A percentile compares a stretch with the other conserved stretches of the same genome.
Evolutionary conservation across 495 filamentous ascomycete species (phyloP).

Genomic region (Xylaria grammica): DNA sequence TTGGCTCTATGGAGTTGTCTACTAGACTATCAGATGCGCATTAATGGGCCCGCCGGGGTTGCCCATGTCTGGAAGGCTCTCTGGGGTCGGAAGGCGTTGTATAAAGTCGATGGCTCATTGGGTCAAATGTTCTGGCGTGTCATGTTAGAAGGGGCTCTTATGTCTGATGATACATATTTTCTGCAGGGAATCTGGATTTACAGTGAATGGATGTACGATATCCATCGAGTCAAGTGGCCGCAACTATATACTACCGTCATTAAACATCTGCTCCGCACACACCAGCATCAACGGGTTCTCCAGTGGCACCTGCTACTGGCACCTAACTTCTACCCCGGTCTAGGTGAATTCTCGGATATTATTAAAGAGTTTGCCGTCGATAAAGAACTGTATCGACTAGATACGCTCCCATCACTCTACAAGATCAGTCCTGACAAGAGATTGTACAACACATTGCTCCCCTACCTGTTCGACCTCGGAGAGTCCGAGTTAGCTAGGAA

Average conservation of each 20-base stretch:
- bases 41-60: conserved; percentile 64
- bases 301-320: conserved; percentile 45
- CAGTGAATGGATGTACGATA: conserved; percentile 56
- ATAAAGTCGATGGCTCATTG: conserved; percentile 30
- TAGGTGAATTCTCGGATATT: conserved; percentile 35
- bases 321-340: conserved; percentile 39
- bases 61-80: conserved; percentile 39
- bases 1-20: conserved; percentile 69
- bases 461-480: conserved; percentile 56
- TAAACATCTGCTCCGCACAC: conserved; percentile 40
- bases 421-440: conserved; percentile 55
- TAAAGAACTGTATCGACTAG: conserved; percentile 29
- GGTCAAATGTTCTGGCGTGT: conserved; percentile 65
- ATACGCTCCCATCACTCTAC: conserved; percentile 52
- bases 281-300: conserved; percentile 37
- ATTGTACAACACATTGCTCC: conserved; percentile 67
- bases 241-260: conserved; percentile 41
- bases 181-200: conserved; percentile 60
- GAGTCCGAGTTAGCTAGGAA: conserved; percentile 54
- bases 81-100: conserved; percentile 36
- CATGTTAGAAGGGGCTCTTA: conserved; percentile 53
- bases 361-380: conserved; percentile 41
- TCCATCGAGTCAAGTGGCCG: conserved; percentile 57
- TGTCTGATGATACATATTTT: conserved; percentile 39
- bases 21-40: conserved; percentile 63